These are phyloP conservation scores for Aspergillus heteromorphus DNA, from an alignment of 495 filamentous ascomycete species.

Conservation along the genomic window DNA sequence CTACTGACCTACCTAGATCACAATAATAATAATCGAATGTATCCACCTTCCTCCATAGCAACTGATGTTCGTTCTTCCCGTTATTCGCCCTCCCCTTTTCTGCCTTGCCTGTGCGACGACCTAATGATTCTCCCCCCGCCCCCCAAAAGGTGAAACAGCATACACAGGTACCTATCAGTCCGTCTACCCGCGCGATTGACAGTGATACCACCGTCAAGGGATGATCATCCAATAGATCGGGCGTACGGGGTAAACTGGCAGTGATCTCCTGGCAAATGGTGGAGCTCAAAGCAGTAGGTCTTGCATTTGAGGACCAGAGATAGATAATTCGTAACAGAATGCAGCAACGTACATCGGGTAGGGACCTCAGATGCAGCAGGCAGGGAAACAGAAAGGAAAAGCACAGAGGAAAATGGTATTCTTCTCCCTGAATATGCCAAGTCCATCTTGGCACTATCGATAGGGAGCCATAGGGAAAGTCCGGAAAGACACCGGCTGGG, in stretches of 20 bases:
- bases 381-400: background rate
- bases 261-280: slow-evolving; percentile 2
- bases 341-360: background rate
- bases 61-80: background rate
- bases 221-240: slow-evolving; percentile 18
- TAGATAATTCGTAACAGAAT: background rate
- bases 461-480: background rate
- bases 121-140: background rate
- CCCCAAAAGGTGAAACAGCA: slow-evolving; percentile 10
- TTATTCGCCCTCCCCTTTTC: slow-evolving; percentile 1
- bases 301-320: background rate
- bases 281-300: background rate
- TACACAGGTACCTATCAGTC: background rate
- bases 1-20: no score
- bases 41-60: slow-evolving; percentile 4
- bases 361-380: background rate
- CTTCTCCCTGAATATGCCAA: no score
- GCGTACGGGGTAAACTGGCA: background rate
- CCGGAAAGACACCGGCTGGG: no score
- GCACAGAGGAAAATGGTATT: no score
- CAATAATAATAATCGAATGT: background rate
- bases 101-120: background rate
- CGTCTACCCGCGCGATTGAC: slow-evolving; percentile 13
- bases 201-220: slow-evolving; percentile 11
- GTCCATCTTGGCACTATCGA: no score